Evolutionary conservation across 768 basidiomycete genomes (phyloP).

Genomic region (Termitomyces sp.): DNA sequence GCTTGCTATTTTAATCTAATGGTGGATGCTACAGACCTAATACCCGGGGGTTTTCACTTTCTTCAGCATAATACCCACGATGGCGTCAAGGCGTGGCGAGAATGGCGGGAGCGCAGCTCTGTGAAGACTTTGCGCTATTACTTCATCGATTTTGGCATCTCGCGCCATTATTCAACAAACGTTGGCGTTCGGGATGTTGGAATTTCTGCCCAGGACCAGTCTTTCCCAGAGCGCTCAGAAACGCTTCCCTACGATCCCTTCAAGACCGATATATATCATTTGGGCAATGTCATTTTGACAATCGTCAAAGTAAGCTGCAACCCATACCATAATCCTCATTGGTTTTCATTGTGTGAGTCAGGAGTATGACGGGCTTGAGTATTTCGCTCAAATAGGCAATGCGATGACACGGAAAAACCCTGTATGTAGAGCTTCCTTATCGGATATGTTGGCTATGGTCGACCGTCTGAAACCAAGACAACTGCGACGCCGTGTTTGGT

Average conservation of each 20-base stretch:
- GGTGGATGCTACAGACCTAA: conserved; percentile 26
- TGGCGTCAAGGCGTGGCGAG: conserved; percentile 6
- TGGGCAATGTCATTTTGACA: conserved; percentile 26
- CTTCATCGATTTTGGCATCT: conserved; percentile 33
- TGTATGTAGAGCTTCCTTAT: neutral
- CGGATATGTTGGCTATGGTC: neutral
- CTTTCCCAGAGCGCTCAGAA: conserved; percentile 28
- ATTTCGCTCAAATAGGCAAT: neutral
- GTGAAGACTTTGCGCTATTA: conserved; percentile 27
- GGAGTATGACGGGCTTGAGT: neutral
- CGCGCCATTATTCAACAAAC: conserved; percentile 19
- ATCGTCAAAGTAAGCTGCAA: neutral
- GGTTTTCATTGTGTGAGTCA: neutral
- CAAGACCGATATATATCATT: conserved; percentile 36
- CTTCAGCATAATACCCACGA: conserved; percentile 7
- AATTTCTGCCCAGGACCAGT: conserved; percentile 35
- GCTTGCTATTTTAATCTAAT: conserved; percentile 24
- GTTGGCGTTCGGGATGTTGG: conserved; percentile 17
- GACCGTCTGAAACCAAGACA: neutral
- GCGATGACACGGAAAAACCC: neutral
- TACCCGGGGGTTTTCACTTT: conserved; percentile 21
- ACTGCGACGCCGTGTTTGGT: neutral
- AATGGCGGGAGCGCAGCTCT: conserved; percentile 20
- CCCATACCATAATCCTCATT: too few species aligned
- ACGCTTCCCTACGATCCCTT: conserved; percentile 29